Base-by-base conservation (phyloP, 495 filamentous ascomycete species). In the Penicillium daleae region DNA sequence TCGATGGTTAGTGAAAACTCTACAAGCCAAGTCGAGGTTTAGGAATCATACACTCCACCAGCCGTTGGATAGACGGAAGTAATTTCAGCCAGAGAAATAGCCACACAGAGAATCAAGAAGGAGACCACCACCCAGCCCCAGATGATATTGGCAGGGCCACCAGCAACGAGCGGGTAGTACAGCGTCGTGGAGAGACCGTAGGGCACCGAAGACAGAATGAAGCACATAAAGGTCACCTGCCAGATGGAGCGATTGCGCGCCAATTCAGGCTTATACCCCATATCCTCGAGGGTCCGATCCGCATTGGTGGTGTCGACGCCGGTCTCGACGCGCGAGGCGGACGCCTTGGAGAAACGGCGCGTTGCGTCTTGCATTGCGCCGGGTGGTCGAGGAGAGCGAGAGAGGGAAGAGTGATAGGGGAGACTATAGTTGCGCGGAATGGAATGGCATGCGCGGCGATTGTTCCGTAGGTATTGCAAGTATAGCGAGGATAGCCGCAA, bases 1-100 rank as follows among this genome's bases (percentile, higher is more conserved):
- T 42, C 17, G 4, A 19, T n/a, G n/a, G n/a, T n/a, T n/a, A n/a
- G n/a, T n/a, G n/a, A n/a, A n/a, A n/a, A n/a, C n/a, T n/a, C n/a
- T n/a, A n/a, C n/a, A n/a, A n/a, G n/a, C n/a, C n/a, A n/a, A n/a
- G n/a, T n/a, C n/a, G 21, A 17, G 46, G 46, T 4, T 0, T 4
- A 3, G 12, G 49, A 29, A 7, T 9, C 49, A 3, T 29, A 90
- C 68, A 89, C 86, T 17, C 86, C 86, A 26, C 81, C 80, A 40
- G 82, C 75, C 2, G 86, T 90, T 12, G 88, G 88, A 64, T 86
- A 90, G 8, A 87, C 88, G 8, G 83, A 84, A n/a, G 88, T 76
- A 67, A 90, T 90, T 68, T 91, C 88, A 6, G 88, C 87, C 29
- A 91, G 72, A 3, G 86, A 89, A 7, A 86, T 84, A 8, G 88